Evolutionary conservation across 306 rosid genomes (phyloP), one percentile per base, ranked within the genome.

Genomic region (Pachyrhizus erosus): DNA sequence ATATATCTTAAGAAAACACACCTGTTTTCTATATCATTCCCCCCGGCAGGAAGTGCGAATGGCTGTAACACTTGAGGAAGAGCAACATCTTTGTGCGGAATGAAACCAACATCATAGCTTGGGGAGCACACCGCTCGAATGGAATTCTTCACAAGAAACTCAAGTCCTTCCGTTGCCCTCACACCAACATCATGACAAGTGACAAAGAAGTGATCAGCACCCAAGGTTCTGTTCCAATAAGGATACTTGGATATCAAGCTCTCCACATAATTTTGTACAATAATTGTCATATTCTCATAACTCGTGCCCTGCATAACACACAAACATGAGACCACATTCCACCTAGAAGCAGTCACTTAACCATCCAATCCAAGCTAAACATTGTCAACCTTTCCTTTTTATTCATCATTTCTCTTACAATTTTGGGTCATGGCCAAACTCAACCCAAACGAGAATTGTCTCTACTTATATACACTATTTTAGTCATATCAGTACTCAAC

Each of bases 181-280:
- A 92, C 99, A 78, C 99, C 99, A 69, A 96, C 98, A 89, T 96
- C 98, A 86, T 93, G 99, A 87, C 99, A 93, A 77, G 99, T 92
- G 86, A 96, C 98, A 78, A 96, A 93, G 79, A 96, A 90, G 64
- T 96, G 99, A 87, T 96, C 99, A 17, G 96, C 93, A 24, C 99
- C 99, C 90, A 96, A 86, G 75, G 99, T 96, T 88, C 96, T 84
- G 84, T 96, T 96, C 99, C 99, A 96, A 89, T 96, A 96, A 69
- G 99, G 99, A 90, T 93, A 96, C 87, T 96, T 96, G 88, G 87
- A 71, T 23, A 93, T 96, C 84, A 96, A 91, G 84, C 93, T 37
- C 82, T 91, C 96, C 87, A 96, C 93, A 68, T 96, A 96, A 80
- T 91, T 86, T 84, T 87, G 96, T 70, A 93, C 97, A 80, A 96